phyloP scores from a whole-genome alignment of 1,284 basidiomycete genomes.

The Violaceomyces palustris region DNA sequence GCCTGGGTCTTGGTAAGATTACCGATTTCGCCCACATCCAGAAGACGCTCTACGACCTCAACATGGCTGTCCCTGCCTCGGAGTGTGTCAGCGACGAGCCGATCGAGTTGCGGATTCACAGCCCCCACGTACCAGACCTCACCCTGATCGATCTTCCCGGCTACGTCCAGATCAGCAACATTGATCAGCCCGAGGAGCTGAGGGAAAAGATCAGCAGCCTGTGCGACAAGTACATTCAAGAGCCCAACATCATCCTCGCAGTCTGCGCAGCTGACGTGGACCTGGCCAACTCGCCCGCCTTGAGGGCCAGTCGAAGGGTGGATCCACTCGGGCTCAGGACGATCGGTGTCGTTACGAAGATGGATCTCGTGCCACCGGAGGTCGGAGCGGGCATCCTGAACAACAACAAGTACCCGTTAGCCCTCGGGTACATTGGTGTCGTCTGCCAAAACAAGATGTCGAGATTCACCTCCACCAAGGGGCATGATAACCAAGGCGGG shows the following conservation, averaged over 20 bases:
- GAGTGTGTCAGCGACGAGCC: slow-evolving; percentile 90
- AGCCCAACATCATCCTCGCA: slow-evolving; percentile 95
- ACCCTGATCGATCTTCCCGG: slow-evolving; percentile 96
- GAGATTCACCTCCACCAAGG: slow-evolving; percentile 26
- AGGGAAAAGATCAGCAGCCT: slow-evolving; percentile 85
- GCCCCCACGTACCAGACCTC: slow-evolving; percentile 89
- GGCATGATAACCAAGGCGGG: slow-evolving; percentile 30
- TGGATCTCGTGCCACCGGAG: slow-evolving; percentile 88
- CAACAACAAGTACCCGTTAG: slow-evolving; percentile 92
- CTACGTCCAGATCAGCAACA: slow-evolving; percentile 88
- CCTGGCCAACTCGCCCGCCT: slow-evolving; percentile 91
- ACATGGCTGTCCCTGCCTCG: slow-evolving; percentile 80
- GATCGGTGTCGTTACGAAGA: slow-evolving; percentile 97
- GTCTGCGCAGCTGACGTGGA: slow-evolving; percentile 98
- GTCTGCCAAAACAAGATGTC: slow-evolving; percentile 60
- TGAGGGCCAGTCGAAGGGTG: slow-evolving; percentile 85
- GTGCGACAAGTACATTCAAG: slow-evolving; percentile 93
- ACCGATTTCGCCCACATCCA: slow-evolving; percentile 86
- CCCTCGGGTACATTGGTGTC: slow-evolving; percentile 96
- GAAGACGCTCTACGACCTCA: slow-evolving; percentile 86
- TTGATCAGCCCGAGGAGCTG: slow-evolving; percentile 91
- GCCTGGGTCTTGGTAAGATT: slow-evolving; percentile 78
- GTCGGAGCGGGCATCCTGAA: slow-evolving; percentile 74
- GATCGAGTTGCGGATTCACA: slow-evolving; percentile 93
- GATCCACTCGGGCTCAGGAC: slow-evolving; percentile 91